These are phyloP conservation scores for Botrytis aclada DNA, from an alignment of 2,329 filamentous ascomycete genomes.

Conservation along the genomic window DNA sequence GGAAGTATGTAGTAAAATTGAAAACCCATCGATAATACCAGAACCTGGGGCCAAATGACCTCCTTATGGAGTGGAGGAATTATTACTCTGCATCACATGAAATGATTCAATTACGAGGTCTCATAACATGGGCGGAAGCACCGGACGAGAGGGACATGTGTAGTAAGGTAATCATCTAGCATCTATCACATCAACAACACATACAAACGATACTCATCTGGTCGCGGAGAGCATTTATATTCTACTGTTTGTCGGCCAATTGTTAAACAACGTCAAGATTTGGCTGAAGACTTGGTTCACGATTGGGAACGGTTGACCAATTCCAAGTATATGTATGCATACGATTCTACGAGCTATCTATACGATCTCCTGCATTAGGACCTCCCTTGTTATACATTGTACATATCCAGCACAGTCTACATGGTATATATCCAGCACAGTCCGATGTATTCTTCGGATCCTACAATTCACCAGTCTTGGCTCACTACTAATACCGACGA, in stretches of 20 bases:
- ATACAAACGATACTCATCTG: background rate
- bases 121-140: background rate
- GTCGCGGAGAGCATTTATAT: background rate
- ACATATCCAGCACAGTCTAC: too few species aligned
- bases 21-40: background rate
- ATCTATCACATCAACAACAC: background rate
- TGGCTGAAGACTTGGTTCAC: too few species aligned
- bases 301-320: background rate
- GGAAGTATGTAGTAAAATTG: too few species aligned
- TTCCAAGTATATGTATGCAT: background rate
- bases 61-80: too few species aligned
- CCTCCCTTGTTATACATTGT: too few species aligned
- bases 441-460: background rate
- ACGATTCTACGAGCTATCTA: too few species aligned
- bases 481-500: background rate
- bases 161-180: background rate
- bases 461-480: background rate
- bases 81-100: too few species aligned
- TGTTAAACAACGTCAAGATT: background rate
- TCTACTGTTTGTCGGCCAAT: background rate
- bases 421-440: background rate
- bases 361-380: background rate
- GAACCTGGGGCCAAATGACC: background rate
- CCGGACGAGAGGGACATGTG: background rate
- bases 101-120: slow-evolving; percentile 18